Percentiles rank a stretch among this genome's conserved stretches.
Evolutionary conservation across 306 rosid genomes (phyloP).

Genomic region (Vicia villosa): DNA sequence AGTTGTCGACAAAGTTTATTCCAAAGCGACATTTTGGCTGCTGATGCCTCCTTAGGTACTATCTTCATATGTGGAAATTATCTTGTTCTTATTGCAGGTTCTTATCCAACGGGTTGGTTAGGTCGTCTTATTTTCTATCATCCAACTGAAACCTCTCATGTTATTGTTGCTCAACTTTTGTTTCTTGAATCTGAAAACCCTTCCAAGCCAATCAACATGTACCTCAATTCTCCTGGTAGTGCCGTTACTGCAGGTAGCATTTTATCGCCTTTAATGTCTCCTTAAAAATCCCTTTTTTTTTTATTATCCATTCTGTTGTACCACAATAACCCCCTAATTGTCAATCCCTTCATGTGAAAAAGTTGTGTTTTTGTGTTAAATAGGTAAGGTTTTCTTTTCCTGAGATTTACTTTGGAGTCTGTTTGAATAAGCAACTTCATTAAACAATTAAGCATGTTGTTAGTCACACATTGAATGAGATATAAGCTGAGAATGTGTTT

Average conservation of each 20-base stretch:
- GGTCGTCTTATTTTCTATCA: no score
- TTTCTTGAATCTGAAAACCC: constrained; percentile 97
- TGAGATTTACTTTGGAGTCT: constrained; percentile 1
- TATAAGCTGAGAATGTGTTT: background rate
- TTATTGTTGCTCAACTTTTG: constrained; percentile 95
- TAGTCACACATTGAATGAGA: background rate
- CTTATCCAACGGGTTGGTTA: no score
- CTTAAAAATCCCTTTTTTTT: no score
- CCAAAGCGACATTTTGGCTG: no score
- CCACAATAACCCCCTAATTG: background rate
- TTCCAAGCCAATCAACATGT: constrained; percentile 85
- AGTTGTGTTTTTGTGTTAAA: background rate
- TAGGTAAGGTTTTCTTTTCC: background rate
- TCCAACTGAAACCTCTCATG: constrained; percentile 95
- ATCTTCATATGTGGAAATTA: no score
- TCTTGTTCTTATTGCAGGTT: no score
- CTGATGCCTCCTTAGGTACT: no score
- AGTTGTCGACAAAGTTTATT: no score
- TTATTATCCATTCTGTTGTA: background rate
- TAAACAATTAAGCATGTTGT: background rate
- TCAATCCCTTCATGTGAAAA: background rate
- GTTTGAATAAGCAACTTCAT: background rate
- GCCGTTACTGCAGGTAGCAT: constrained; percentile 84
- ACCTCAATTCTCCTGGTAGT: constrained; percentile 97
- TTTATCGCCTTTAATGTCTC: background rate